Base-by-base conservation (phyloP, 148 eudicot species). In the Oxyria digyna region DNA sequence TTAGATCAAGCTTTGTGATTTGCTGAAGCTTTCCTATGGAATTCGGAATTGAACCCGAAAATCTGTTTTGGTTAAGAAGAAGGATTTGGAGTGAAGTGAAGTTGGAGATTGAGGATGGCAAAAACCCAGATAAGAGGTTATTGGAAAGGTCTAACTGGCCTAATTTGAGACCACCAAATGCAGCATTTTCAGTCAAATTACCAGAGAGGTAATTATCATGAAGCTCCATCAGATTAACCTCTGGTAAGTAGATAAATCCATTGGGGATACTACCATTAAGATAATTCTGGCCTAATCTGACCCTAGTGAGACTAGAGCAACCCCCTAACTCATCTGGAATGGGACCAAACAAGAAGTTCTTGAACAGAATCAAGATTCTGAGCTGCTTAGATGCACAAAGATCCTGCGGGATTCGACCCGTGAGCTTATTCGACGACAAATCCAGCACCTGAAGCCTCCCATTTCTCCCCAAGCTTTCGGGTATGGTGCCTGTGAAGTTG, bases 401-500 rank as follows among this genome's bases (percentile, higher is more conserved):
- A 71, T 84, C 43, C 31, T 76, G 74, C 52, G 99, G 99, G 77
- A 95, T 86, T 26, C 84, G 84, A 82, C 99, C 96, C 12, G 99
- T 95, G 67, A 95, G 93, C 82, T 95, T 95, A 46, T 95, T 95
- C 6, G 96, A 84, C 12, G 99, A 95, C 80, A 95, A 84, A 74
- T 95, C 99, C 0, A 95, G 76, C 37, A 26, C 71, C 55, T 84
- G 74, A 26, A 95, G 91, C 69, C 71, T 80, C 71, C 81, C 80
- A 67, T 88, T 88, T 13, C 48, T 73, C 24, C 99, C 99, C 26
- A 95, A 83, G 65, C 77, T 84, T 43, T 69, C 41, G 42, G 99
- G 99, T 31, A 95, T 88, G 3, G 67, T 76, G 6, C 97, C 91
- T 0, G 97, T 95, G 81, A 95, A 95, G 69, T 91, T 95, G 88